A percentile compares a stretch with the other conserved stretches of the same genome.
Evolutionary conservation across 23 red algal species (phyloP).

Genomic region (Chondrus crispus): DNA sequence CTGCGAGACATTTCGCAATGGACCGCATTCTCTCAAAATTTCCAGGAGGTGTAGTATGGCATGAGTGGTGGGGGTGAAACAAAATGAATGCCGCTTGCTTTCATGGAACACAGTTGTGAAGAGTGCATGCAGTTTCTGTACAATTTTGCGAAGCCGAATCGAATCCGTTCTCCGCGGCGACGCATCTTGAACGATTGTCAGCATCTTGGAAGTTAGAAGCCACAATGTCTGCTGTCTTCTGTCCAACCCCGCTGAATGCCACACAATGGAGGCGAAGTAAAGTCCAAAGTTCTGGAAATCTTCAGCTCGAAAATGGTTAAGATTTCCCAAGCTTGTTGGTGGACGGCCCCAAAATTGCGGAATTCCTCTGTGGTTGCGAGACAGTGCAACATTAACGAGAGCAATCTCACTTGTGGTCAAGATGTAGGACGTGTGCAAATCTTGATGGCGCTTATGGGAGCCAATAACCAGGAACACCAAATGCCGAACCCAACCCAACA

Average conservation of each 20-base stretch:
- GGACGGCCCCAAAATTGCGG: not conserved
- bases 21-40: not conserved
- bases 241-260: not conserved
- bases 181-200: not conserved
- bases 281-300: not conserved
- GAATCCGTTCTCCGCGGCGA: not conserved
- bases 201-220: not conserved
- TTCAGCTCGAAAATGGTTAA: not conserved
- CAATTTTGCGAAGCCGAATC: not conserved
- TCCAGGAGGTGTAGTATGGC: conserved; percentile 14
- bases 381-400: no score
- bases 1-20: not conserved
- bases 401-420: no score
- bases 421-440: no score
- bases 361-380: no score
- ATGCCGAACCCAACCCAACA: not conserved
- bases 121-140: not conserved
- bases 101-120: not conserved
- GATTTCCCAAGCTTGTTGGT: not conserved
- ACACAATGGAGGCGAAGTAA: not conserved
- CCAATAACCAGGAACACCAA: not conserved
- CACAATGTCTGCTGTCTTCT: not conserved
- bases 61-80: not conserved
- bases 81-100: not conserved
- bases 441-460: no score